Evolutionary conservation across 164 flowering plant species (phyloP), one percentile per base, ranked within the genome.

Genomic region (Macadamia integrifolia): DNA sequence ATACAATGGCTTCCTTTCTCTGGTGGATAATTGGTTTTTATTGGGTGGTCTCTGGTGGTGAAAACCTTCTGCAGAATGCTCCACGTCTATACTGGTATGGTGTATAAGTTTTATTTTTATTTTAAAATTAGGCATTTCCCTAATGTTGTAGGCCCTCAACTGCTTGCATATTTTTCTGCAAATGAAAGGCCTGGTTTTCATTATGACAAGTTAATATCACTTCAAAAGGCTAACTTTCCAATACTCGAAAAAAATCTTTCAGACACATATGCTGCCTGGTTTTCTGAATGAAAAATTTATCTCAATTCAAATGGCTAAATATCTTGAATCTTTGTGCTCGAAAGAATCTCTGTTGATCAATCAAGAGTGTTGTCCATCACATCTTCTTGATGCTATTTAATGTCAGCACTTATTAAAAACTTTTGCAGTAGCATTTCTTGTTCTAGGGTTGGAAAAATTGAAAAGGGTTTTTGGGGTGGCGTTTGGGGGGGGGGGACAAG

Each of bases 21-120:
- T 95, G 99, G 99, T 95, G 99, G 99, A 89, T 95, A 66, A 80
- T 92, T 77, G 99, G 99, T 71, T 95, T 95, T 69, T 95, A 95
- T 69, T 95, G 98, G 99, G 90, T 95, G 30, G 89, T 92, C 44
- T 78, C 92, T 65, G 98, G 99, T 70, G 96, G 97, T 28, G 88
- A 92, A 65, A 5, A 3, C 28, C 94, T 95, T 58, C 55, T 86
- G 76, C 82, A 76, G 62, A 46, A 71, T 74, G 98, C 99, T 75
- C 99, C 99, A 58, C 88, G 82, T 30, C 79, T 95, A 35, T 95
- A 95, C 81, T 95, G 99, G 99, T 92, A 83, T 60, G 79, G 23
- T 9, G 59, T 53, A 9, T 53, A 3, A 53, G 18, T 17, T 53
- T 11, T 9, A 17, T 14, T 53, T 53, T 53, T 14, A 50, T 14